These are phyloP conservation scores for Dinochytrium kinnereticum DNA, from an alignment of 371 early-diverging fungal species.

Conservation along the genomic window DNA sequence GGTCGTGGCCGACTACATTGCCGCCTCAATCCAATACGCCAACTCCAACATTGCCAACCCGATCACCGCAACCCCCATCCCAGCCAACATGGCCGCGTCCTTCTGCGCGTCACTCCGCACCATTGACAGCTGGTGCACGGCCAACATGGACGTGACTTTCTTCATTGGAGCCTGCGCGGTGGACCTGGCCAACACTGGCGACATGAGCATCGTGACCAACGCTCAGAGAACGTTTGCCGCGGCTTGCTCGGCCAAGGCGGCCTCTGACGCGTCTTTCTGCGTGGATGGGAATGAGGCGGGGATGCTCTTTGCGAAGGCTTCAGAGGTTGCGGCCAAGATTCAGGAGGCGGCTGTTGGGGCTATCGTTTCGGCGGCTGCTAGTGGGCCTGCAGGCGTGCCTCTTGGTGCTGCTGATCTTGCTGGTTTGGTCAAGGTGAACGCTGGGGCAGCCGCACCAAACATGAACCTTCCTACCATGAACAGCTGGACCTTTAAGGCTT, in stretches of 20 bases:
- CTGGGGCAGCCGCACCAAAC: too few relatives aligned
- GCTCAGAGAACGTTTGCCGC: not conserved
- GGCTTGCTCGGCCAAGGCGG: not conserved
- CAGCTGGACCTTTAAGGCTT: too few relatives aligned
- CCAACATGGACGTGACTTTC: not conserved
- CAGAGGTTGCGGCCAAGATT: too few relatives aligned
- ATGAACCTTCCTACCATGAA: too few relatives aligned
- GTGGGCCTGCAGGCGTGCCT: too few relatives aligned
- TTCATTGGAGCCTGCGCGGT: not conserved
- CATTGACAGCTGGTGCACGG: not conserved
- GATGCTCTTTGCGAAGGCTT: too few relatives aligned
- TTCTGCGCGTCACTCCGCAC: not conserved
- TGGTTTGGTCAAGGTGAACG: too few relatives aligned
- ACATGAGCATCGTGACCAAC: slow-evolving; percentile 1
- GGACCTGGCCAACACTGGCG: slow-evolving; percentile 2
- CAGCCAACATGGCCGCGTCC: not conserved
- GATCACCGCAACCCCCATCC: not conserved
- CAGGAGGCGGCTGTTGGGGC: too few relatives aligned
- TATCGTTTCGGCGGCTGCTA: too few relatives aligned
- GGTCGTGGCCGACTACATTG: not conserved
- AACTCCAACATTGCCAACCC: not conserved
- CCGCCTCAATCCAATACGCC: not conserved
- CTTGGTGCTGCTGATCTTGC: too few relatives aligned
- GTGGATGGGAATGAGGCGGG: not conserved
- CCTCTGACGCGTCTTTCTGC: not conserved